Conservation (phyloP, 192 early-diverging fungal genomes). For the Podila clonocystis region DNA sequence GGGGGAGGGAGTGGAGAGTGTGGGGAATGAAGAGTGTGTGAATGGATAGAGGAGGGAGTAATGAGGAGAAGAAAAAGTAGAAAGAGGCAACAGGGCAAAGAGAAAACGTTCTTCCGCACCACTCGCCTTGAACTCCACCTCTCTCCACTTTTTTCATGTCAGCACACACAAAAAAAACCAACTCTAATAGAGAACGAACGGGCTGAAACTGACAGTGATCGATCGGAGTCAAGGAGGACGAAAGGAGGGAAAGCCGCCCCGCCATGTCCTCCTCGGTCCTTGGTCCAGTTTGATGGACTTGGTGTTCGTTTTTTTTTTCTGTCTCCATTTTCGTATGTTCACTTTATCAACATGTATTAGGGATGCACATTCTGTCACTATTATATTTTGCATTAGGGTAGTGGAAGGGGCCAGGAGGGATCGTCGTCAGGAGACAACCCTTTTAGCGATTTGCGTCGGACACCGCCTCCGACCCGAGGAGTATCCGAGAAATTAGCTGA, state of each 20-base stretch:
- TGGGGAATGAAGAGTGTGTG: not conserved
- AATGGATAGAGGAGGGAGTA: not conserved
- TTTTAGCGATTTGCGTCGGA: slow-evolving; percentile 27
- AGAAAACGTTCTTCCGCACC: not conserved
- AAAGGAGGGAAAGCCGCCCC: no score
- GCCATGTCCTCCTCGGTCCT: no score
- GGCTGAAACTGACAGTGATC: no score
- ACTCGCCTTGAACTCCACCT: not conserved
- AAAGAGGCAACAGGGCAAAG: not conserved
- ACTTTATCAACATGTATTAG: no score
- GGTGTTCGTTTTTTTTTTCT: not conserved
- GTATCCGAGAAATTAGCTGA: slow-evolving; percentile 11
- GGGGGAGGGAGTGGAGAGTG: not conserved
- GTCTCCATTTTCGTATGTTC: no score
- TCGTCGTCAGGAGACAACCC: not conserved
- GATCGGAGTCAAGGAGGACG: no score
- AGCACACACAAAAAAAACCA: not conserved
- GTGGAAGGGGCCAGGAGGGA: slow-evolving; percentile 19
- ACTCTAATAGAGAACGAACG: no score
- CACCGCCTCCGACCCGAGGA: slow-evolving; percentile 27
- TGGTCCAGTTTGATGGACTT: no score
- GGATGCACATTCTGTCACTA: not conserved
- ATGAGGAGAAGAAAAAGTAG: not conserved
- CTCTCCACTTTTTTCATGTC: not conserved
- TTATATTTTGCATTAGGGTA: not conserved